Evolutionary conservation across 2,329 filamentous ascomycete genomes (phyloP).

Genomic region (Elsinoe batatas): DNA sequence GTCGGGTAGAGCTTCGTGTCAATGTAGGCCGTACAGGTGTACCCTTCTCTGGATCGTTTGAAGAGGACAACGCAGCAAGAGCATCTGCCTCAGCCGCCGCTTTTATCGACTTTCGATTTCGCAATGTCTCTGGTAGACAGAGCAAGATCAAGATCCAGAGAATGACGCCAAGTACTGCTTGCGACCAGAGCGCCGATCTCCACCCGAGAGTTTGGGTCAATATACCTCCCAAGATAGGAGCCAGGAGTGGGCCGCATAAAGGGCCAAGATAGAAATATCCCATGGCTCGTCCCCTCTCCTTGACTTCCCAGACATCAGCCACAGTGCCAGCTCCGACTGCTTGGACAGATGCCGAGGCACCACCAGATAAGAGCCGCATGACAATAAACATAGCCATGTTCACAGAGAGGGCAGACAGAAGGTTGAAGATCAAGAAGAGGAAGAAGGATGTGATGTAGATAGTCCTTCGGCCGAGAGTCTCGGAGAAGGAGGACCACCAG

Average conservation of each 20-base stretch:
- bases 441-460: constrained; percentile 68
- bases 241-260: constrained; percentile 61
- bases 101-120: constrained; percentile 23
- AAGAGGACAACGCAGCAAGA: constrained; percentile 21
- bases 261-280: constrained; percentile 74
- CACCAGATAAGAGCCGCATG: constrained; percentile 64
- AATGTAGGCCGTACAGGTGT: constrained; percentile 18
- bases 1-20: constrained; percentile 48
- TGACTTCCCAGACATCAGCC: constrained; percentile 67
- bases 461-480: constrained; percentile 59
- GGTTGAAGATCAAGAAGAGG: constrained; percentile 61
- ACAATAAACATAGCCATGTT: constrained; percentile 68
- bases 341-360: constrained; percentile 69
- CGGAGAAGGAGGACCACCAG: constrained; percentile 80
- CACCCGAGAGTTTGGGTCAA: constrained; percentile 61
- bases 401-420: constrained; percentile 57
- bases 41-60: constrained; percentile 19
- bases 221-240: constrained; percentile 66
- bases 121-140: constrained; percentile 55
- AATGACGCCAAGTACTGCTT: constrained; percentile 57
- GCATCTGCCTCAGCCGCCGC: constrained; percentile 23
- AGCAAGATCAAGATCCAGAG: constrained; percentile 49
- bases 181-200: constrained; percentile 70
- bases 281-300: constrained; percentile 69
- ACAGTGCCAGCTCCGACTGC: constrained; percentile 77